Conservation (phyloP, 768 basidiomycete species). For the Xanthoconium stramineum region DNA sequence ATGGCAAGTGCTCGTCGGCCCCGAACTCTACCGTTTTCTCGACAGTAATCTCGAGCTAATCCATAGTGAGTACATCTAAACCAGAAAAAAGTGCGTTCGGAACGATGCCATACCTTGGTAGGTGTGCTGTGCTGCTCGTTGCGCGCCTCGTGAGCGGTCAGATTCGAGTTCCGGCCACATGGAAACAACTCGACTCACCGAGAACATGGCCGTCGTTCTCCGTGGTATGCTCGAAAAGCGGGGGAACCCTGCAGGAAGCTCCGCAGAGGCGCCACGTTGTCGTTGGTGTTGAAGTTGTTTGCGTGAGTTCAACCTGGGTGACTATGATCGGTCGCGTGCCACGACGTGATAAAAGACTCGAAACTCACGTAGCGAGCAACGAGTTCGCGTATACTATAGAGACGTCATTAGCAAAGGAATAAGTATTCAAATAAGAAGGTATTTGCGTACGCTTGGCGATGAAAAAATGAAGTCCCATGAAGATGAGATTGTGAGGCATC, state of each 20-base stretch:
- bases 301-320: constrained; percentile 37
- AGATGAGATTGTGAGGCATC: constrained; percentile 46
- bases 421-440: background rate
- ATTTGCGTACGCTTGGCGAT: constrained; percentile 45
- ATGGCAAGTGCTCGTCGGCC: constrained; percentile 8
- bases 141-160: constrained; percentile 6
- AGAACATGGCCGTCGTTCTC: background rate
- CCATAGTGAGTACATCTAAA: background rate
- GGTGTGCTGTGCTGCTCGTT: constrained; percentile 4
- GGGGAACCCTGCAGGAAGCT: constrained; percentile 25
- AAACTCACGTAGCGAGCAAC: constrained; percentile 40
- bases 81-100: background rate
- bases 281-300: constrained; percentile 31
- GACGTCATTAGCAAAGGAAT: background rate
- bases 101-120: constrained; percentile 17
- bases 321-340: background rate
- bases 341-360: background rate
- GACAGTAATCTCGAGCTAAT: constrained; percentile 29
- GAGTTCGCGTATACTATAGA: constrained; percentile 49
- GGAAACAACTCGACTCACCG: background rate
- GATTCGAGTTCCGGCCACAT: background rate
- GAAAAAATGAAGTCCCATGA: constrained; percentile 52
- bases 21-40: constrained; percentile 30
- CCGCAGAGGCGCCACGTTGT: constrained; percentile 28
- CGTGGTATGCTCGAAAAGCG: constrained; percentile 22